These are phyloP conservation scores for Dacryopinax primogenitus DNA, from an alignment of 768 basidiomycete species.

Conservation along the genomic window DNA sequence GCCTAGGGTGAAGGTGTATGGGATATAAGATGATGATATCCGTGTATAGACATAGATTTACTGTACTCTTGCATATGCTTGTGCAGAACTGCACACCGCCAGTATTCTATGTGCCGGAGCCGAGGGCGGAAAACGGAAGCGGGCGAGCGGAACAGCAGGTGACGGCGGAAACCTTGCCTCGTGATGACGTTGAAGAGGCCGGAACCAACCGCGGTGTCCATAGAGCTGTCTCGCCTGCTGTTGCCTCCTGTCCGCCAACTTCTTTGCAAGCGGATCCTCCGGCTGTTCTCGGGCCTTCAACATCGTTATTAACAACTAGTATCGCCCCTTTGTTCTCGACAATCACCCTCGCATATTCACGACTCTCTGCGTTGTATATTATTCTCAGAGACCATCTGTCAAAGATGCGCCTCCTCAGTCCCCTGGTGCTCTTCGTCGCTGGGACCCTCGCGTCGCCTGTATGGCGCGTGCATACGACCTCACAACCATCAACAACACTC, in stretches of 20 bases:
- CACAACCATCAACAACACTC: not conserved
- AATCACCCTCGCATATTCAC: not conserved
- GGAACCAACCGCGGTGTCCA: not conserved
- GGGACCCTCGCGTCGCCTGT: not conserved
- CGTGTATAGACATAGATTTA: not conserved
- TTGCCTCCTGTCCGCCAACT: not conserved
- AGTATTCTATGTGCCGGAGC: not conserved
- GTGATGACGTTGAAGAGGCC: constrained; percentile 4
- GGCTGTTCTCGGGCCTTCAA: not conserved
- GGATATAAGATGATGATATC: not conserved
- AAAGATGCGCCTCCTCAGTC: not conserved
- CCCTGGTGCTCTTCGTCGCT: not conserved
- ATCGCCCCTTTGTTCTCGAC: not conserved
- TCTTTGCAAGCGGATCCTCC: not conserved
- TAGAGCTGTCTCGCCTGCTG: constrained; percentile 6
- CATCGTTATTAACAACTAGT: not conserved
- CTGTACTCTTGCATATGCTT: not conserved
- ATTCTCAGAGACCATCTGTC: not conserved
- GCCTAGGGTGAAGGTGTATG: not conserved
- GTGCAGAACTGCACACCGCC: not conserved
- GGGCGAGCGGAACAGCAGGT: not conserved
- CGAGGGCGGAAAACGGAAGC: not conserved
- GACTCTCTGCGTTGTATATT: not conserved
- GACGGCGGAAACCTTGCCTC: not conserved
- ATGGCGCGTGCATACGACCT: not conserved